Evolutionary conservation across 139 green algal genomes (phyloP).

Genomic region (Tetradesmus obliquus): DNA sequence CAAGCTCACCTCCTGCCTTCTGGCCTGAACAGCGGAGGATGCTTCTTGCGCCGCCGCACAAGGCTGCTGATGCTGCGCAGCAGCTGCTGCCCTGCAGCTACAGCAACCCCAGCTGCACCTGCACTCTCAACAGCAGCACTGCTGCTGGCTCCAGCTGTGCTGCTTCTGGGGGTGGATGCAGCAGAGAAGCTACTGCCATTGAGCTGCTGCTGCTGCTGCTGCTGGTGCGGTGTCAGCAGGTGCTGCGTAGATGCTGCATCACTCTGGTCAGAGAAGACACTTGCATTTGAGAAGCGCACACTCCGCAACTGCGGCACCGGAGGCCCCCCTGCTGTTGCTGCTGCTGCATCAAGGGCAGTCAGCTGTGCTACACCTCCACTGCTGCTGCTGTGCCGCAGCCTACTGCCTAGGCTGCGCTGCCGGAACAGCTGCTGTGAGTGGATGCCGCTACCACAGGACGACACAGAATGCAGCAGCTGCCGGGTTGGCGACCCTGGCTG

Average conservation of each 20-base stretch:
- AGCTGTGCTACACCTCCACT: not conserved
- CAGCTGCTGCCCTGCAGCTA: not conserved
- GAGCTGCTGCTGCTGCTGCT: slow-evolving; percentile 1
- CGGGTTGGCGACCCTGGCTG: not conserved
- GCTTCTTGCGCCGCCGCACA: not conserved
- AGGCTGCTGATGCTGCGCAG: not conserved
- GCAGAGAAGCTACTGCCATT: not conserved
- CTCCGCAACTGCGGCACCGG: not conserved
- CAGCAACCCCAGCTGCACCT: not conserved
- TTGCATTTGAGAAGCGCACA: not conserved
- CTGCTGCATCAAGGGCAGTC: not conserved
- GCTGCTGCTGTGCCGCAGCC: not conserved
- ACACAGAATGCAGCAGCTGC: not conserved
- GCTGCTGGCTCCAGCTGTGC: not conserved
- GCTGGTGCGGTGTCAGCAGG: not conserved
- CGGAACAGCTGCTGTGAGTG: not conserved
- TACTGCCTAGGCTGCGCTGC: not conserved
- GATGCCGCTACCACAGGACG: not conserved
- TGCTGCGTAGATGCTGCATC: not conserved
- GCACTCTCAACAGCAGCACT: not conserved
- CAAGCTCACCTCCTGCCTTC: not conserved
- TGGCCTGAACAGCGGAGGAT: slow-evolving; percentile 28
- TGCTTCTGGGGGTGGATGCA: not conserved
- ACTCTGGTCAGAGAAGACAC: not conserved
- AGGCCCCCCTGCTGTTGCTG: slow-evolving; percentile 15